A percentile compares a stretch with the other conserved stretches of the same genome.
These are phyloP conservation scores for Vanrija sp. DNA, from an alignment of 1,284 basidiomycete species.

Conservation along the genomic window DNA sequence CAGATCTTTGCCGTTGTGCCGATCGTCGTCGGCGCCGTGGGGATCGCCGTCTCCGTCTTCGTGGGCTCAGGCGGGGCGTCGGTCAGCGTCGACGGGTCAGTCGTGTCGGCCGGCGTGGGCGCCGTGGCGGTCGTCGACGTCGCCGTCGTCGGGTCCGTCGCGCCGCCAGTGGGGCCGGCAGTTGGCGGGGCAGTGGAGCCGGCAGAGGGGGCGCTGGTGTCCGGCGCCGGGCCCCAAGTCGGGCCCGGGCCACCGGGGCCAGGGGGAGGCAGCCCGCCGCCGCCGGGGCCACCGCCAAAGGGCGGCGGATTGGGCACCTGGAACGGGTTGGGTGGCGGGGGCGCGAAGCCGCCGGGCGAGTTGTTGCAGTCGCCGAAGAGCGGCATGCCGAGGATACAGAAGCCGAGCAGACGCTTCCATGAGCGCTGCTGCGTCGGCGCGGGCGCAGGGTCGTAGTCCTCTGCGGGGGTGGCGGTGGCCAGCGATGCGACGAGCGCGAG, in stretches of 20 bases:
- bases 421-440: neutral
- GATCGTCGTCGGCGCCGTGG: neutral
- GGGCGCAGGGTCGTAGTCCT: neutral
- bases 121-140: neutral
- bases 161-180: neutral
- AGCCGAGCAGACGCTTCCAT: slow-evolving; percentile 6
- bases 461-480: neutral
- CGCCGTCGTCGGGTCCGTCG: neutral
- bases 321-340: too few species aligned
- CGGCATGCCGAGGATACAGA: slow-evolving; percentile 3
- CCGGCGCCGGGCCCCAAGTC: too few species aligned
- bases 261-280: too few species aligned
- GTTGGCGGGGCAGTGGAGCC: neutral
- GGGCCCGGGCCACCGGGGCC: too few species aligned
- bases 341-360: too few species aligned
- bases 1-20: neutral
- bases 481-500: neutral
- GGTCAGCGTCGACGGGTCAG: neutral
- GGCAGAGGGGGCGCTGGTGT: too few species aligned
- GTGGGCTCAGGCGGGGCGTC: neutral
- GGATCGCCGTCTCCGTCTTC: too few species aligned
- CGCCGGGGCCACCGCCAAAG: too few species aligned
- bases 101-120: neutral
- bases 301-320: neutral
- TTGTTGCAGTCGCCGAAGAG: slow-evolving; percentile 5